Evolutionary conservation across 495 filamentous ascomycete genomes (phyloP), one percentile per base, ranked within the genome.

Genomic region (Trichoderma virens): DNA sequence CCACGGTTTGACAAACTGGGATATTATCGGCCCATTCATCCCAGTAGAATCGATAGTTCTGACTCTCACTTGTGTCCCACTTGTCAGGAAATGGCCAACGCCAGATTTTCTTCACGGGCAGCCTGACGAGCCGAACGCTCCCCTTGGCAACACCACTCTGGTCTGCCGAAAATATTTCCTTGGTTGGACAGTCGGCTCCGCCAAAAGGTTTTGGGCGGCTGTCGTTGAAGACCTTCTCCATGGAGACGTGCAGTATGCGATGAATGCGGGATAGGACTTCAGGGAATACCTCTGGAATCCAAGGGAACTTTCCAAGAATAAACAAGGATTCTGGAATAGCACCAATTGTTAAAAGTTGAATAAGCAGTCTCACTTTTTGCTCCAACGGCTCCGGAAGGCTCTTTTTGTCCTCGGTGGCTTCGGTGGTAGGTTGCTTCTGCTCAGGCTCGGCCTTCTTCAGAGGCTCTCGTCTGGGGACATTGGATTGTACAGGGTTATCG

Each of bases 11-110:
- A 70, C 94, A 98, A 11, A 96, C 76, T 2, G 95, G 95, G 32
- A 98, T 80, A 66, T 92, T 93, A 66, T 98, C 93, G 11, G 88
- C 81, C 95, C 95, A 99, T 63, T 98, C 93, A 65, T 97, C 93
- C 87, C 92, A 97, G 75, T 98, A 99, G 72, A 95, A 98, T 30
- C 89, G 83, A 70, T 96, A 97, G 59, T 86, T 84, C 5, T 80
- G 83, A 7, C 86, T 88, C 69, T 92, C 90, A 43, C 82, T 84
- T 6, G 80, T 83, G 66, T 92, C 91, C 60, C 82, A 82, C 66
- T 84, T 85, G 65, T 96, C 92, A 16, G 91, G 79, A 67, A 88
- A 85, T 23, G 91, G 87, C 91, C 91, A 95, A 63, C 86, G 83
- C 61, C 93, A 71, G 5, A 83, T 80, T 68, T 88, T 88, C 41